phyloP scores from a whole-genome alignment of 805 yeast genomes.

The Kluyveromyces aestuarii region DNA sequence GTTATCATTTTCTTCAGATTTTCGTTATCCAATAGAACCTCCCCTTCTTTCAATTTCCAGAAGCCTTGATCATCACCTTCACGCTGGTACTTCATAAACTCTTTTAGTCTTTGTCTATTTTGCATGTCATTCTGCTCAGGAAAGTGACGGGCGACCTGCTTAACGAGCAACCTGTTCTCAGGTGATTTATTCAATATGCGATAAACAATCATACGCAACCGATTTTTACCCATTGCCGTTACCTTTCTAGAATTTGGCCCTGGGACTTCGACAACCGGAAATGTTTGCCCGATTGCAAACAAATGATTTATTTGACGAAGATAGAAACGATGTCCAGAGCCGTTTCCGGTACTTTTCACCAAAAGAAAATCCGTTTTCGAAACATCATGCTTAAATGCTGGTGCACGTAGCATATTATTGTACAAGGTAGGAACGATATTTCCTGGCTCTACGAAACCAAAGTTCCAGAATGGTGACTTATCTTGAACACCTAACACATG shows the following conservation, averaged over 20 bases:
- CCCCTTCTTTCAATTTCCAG: constrained; percentile 77
- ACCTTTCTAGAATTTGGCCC: constrained; percentile 97
- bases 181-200: constrained; percentile 73
- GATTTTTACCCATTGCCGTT: constrained; percentile 82
- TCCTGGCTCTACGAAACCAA: constrained; percentile 93
- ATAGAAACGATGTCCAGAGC: constrained; percentile 60
- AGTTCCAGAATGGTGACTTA: constrained; percentile 96
- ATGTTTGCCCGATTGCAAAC: constrained; percentile 84
- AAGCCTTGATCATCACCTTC: constrained; percentile 89
- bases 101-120: constrained; percentile 88
- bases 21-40: constrained; percentile 64
- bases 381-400: constrained; percentile 80
- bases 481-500: constrained; percentile 95
- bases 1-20: constrained; percentile 72
- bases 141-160: constrained; percentile 83
- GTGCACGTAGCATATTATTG: constrained; percentile 87
- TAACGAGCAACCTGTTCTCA: constrained; percentile 66
- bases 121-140: constrained; percentile 98
- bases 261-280: constrained; percentile 91
- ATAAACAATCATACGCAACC: constrained; percentile 88
- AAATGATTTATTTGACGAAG: constrained; percentile 60
- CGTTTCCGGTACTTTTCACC: constrained; percentile 71
- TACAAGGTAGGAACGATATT: constrained; percentile 88
- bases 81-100: constrained; percentile 95
- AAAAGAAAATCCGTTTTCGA: constrained; percentile 73